These are phyloP conservation scores for Oropetium thomaeum DNA, from an alignment of 176 grass and related monocot genomes.

Conservation along the genomic window DNA sequence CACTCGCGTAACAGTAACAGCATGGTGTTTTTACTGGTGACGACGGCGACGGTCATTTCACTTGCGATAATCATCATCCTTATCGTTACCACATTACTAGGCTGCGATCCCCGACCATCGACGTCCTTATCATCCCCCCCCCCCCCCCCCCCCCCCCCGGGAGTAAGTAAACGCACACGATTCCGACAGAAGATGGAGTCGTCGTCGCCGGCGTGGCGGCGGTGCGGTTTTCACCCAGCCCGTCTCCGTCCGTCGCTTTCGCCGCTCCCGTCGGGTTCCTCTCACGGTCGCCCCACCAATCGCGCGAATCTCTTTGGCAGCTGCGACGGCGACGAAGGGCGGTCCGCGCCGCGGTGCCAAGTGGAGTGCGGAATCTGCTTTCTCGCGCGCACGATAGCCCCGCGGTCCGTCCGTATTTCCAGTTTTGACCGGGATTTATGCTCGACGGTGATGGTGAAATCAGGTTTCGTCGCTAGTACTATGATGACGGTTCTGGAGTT, in stretches of 20 bases:
- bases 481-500: background rate
- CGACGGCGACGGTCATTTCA: background rate
- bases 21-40: background rate
- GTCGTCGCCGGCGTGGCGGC: background rate
- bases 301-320: conserved; percentile 18
- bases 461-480: background rate
- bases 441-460: background rate
- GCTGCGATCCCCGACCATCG: background rate
- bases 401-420: background rate
- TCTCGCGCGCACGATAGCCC: background rate
- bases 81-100: background rate
- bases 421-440: conserved; percentile 15
- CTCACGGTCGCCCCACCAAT: conserved; percentile 20
- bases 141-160: background rate
- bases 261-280: conserved; percentile 7
- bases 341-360: background rate
- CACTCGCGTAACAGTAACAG: background rate
- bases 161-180: background rate
- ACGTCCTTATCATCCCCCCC: background rate
- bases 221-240: background rate
- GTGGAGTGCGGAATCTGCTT: conserved; percentile 23
- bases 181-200: background rate
- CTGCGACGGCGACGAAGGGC: background rate
- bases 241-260: conserved; percentile 40
- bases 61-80: too few species aligned